Conservation (phyloP, 2,329 filamentous ascomycete genomes). For the Hypoxylon sp. region DNA sequence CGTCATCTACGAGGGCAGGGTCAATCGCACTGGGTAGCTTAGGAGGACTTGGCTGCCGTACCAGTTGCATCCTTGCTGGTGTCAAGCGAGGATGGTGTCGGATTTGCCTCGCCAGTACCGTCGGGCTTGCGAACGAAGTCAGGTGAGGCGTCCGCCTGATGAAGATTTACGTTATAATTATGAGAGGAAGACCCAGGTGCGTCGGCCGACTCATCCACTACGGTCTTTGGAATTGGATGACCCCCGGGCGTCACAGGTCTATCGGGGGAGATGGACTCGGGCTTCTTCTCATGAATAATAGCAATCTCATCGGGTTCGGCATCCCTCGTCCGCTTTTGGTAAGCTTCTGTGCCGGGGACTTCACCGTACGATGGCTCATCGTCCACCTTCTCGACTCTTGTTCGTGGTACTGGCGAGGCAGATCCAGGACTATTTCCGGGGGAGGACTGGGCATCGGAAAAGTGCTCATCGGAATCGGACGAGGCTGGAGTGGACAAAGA, state of each 20-base stretch:
- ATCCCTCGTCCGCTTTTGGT: slow-evolving; percentile 63
- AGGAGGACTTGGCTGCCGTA: slow-evolving; percentile 50
- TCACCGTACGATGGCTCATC: slow-evolving; percentile 67
- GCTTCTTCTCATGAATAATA: slow-evolving; percentile 50
- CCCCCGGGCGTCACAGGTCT: slow-evolving; percentile 48
- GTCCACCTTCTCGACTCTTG: slow-evolving; percentile 66
- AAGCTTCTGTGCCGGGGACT: slow-evolving; percentile 67
- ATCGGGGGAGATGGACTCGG: slow-evolving; percentile 40
- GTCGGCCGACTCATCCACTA: slow-evolving; percentile 62
- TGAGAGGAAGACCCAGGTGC: slow-evolving; percentile 55
- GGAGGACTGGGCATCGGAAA: slow-evolving; percentile 71
- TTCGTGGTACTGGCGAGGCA: slow-evolving; percentile 64
- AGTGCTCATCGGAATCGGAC: slow-evolving; percentile 75
- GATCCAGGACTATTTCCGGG: slow-evolving; percentile 50
- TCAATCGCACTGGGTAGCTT: slow-evolving; percentile 49
- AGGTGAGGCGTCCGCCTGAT: slow-evolving; percentile 61
- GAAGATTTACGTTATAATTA: slow-evolving; percentile 55
- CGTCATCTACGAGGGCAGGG: slow-evolving; percentile 49
- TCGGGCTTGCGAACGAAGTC: slow-evolving; percentile 57
- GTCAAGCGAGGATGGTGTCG: slow-evolving; percentile 41
- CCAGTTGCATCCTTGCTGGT: slow-evolving; percentile 46
- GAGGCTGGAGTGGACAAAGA: slow-evolving; percentile 28
- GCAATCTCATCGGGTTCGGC: slow-evolving; percentile 69
- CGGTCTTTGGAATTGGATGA: slow-evolving; percentile 58
- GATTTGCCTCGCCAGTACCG: slow-evolving; percentile 48